Evolutionary conservation across 495 filamentous ascomycete species (phyloP).

Genomic region (Gamarada debralockiae): DNA sequence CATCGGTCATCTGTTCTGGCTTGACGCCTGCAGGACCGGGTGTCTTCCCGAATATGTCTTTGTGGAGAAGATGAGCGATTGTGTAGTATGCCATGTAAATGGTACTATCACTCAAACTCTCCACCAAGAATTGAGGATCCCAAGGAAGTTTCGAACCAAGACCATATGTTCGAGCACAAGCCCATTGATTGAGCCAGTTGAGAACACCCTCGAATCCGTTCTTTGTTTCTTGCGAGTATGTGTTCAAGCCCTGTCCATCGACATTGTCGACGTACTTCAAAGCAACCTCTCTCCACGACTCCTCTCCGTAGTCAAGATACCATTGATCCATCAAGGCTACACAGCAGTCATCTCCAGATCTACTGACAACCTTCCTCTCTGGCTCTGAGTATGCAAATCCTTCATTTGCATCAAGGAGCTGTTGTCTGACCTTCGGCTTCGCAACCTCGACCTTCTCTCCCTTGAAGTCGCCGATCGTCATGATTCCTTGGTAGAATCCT

Average conservation of each 20-base stretch:
- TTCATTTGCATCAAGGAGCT: conserved; percentile 72
- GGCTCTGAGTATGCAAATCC: conserved; percentile 94
- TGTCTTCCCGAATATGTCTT: conserved; percentile 71
- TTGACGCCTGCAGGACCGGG: conserved; percentile 61
- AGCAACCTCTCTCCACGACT: conserved; percentile 72
- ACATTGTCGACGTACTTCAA: conserved; percentile 65
- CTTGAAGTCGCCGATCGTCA: conserved; percentile 85
- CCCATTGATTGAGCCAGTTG: conserved; percentile 93
- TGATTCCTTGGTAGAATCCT: conserved; percentile 93
- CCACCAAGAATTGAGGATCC: conserved; percentile 89
- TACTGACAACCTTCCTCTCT: conserved; percentile 78
- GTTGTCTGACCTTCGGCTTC: conserved; percentile 79
- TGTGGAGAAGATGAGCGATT: conserved; percentile 71
- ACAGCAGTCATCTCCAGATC: conserved; percentile 86
- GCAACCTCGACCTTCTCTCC: conserved; percentile 79
- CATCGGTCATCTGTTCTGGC: conserved; percentile 88
- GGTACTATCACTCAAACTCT: conserved; percentile 84
- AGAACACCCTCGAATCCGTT: conserved; percentile 81
- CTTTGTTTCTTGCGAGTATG: conserved; percentile 74
- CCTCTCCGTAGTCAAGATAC: conserved; percentile 94
- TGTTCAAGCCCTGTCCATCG: conserved; percentile 63
- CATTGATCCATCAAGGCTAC: conserved; percentile 94
- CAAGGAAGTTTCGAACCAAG: conserved; percentile 94
- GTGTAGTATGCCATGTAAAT: conserved; percentile 99
- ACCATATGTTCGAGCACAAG: conserved; percentile 87